A percentile compares a stretch with the other conserved stretches of the same genome.
Conservation (phyloP, 176 grass and related monocot species). For the Aechmea fasciata region DNA sequence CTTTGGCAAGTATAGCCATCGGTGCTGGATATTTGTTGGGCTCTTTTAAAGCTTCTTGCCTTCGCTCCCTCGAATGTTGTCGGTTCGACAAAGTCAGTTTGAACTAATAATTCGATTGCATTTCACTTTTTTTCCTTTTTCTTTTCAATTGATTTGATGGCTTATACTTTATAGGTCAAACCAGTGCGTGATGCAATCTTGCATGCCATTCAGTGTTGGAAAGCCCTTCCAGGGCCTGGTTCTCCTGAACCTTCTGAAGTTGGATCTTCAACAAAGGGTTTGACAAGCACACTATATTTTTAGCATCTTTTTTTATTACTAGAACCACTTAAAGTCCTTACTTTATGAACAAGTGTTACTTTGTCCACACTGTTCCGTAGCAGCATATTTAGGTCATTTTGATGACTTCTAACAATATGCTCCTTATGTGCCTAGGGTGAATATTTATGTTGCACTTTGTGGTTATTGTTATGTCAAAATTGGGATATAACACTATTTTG, state of each 20-base stretch:
- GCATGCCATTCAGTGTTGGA: constrained; percentile 86
- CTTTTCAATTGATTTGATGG: background rate
- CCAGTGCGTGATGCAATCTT: constrained; percentile 78
- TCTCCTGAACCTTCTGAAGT: constrained; percentile 84
- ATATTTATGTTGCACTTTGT: too few species aligned
- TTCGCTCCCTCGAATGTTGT: constrained; percentile 76
- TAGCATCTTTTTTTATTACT: constrained; percentile 4
- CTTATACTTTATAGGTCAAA: constrained; percentile 27
- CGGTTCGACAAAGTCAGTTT: constrained; percentile 85
- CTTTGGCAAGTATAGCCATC: constrained; percentile 68
- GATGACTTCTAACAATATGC: too few species aligned
- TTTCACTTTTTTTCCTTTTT: background rate
- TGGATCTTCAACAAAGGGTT: constrained; percentile 89
- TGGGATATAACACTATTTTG: too few species aligned
- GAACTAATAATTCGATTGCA: background rate
- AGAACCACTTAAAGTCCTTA: too few species aligned
- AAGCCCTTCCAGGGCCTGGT: constrained; percentile 57
- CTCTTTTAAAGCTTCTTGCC: constrained; percentile 53
- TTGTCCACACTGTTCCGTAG: too few species aligned
- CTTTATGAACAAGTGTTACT: too few species aligned
- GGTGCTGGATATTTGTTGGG: constrained; percentile 57
- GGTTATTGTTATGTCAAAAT: too few species aligned
- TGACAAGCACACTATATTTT: background rate
- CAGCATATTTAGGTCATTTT: too few species aligned
- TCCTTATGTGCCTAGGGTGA: too few species aligned